Base-by-base conservation (phyloP, 2,329 filamentous ascomycete species). In the Venturia asperata region DNA sequence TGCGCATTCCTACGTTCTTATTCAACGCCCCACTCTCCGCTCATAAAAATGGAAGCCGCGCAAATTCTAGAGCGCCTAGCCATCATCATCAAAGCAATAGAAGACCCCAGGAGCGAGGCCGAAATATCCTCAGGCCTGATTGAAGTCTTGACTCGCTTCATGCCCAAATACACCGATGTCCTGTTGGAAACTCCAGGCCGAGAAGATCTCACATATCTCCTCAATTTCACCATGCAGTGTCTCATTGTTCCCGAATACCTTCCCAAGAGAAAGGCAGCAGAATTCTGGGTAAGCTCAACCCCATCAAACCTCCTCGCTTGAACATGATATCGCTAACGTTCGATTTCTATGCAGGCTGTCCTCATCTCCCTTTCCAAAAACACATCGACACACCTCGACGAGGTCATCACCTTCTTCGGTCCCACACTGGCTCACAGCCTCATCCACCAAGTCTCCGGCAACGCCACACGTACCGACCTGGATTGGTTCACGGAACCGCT, bases 211-310 rank as follows among this genome's bases (percentile, higher is more conserved):
- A 85, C 88, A 66, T 85, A 82, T 69, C 82, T 91, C 67, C 88
- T 95, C 70, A 77, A 87, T 64, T 92, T 93, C 70, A 83, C 86
- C 0, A 77, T 94, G 15, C 83, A 85, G 69, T 86, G 90, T 9
- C 77, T 95, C 7, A 82, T 87, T 55, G 87, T 87, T 15, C 85
- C 82, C 39, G 90, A 94, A 66, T 86, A 88, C 0, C 77, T 95
- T 11, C 88, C 90, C 0, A 95, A 94, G 75, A 83, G 83, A 39
- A 84, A 88, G 2, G 84, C 90, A 1, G 84, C 87, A 10, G 85
- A 88, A 37, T 90, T 95, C 67, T 94, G 91, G 89, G 86, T 88
- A 76, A 69, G 80, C 71, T 63, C 34, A 21, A 21, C 17, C 13
- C 41, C 37, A 13, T n/a, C 56, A 34, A 27, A 34, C 19, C 15